phyloP scores from a whole-genome alignment of 1,284 basidiomycete genomes.

The Entoloma clypeatum region DNA sequence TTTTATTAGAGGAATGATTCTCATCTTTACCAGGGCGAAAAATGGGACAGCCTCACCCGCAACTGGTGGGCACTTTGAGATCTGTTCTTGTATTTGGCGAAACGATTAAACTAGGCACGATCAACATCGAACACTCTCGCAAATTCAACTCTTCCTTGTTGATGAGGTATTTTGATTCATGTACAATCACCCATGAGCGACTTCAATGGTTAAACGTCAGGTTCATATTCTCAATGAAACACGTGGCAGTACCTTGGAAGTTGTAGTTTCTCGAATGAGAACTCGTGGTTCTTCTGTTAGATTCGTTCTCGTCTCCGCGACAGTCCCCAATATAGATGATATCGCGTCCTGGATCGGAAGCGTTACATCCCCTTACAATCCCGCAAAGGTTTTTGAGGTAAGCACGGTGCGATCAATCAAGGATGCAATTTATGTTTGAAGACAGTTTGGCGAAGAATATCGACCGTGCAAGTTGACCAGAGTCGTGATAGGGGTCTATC shows the following conservation, averaged over 20 bases:
- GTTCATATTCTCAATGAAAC: conserved; percentile 91
- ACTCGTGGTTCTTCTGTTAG: conserved; percentile 64
- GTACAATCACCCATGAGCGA: neutral
- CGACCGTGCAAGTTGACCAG: conserved; percentile 81
- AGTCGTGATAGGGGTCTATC: conserved; percentile 61
- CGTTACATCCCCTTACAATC: conserved; percentile 29
- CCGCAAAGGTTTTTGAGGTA: conserved; percentile 75
- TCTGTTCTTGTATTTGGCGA: conserved; percentile 8
- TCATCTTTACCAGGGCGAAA: conserved; percentile 67
- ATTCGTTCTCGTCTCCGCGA: conserved; percentile 89
- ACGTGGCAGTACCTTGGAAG: conserved; percentile 89
- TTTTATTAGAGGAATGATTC: conserved; percentile 1
- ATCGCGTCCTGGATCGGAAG: conserved; percentile 87
- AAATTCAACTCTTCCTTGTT: conserved; percentile 78
- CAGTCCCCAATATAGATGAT: conserved; percentile 90
- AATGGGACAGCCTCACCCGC: conserved; percentile 90
- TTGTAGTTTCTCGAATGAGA: conserved; percentile 92
- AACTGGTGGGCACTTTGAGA: conserved; percentile 51
- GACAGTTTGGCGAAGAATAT: conserved; percentile 89
- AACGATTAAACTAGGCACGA: conserved; percentile 48
- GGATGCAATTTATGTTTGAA: neutral
- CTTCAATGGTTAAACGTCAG: conserved; percentile 34
- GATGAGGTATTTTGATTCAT: conserved; percentile 67
- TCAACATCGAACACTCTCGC: conserved; percentile 61
- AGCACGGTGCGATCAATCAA: conserved; percentile 7